These are phyloP conservation scores for Tolypocladium endophyticum DNA, from an alignment of 2,329 filamentous ascomycete species.

Conservation along the genomic window DNA sequence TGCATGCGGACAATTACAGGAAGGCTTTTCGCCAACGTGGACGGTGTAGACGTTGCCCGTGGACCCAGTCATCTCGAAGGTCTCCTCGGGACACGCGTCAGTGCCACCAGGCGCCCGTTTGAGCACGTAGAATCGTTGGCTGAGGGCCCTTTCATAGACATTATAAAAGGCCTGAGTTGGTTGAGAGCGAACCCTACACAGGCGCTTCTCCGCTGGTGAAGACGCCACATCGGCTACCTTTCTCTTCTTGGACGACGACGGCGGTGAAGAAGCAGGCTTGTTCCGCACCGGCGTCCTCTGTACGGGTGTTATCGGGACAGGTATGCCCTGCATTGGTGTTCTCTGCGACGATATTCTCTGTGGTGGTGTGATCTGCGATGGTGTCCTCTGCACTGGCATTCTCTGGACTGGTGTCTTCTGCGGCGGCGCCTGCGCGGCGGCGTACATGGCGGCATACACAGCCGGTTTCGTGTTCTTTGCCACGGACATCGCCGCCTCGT, in stretches of 20 bases:
- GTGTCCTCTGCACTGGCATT: neutral
- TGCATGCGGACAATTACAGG: slow-evolving; percentile 46
- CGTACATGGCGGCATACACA: neutral
- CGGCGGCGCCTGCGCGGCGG: neutral
- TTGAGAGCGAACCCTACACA: slow-evolving; percentile 20
- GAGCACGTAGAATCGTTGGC: slow-evolving; percentile 37
- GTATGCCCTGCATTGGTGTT: neutral
- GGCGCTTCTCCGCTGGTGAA: slow-evolving; percentile 20
- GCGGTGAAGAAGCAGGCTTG: neutral
- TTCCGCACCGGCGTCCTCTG: neutral
- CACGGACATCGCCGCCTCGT: neutral
- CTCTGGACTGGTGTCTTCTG: neutral
- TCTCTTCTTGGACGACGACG: slow-evolving; percentile 9
- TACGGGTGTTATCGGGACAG: neutral
- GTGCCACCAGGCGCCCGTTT: slow-evolving; percentile 24
- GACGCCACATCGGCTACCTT: neutral
- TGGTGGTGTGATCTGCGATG: neutral
- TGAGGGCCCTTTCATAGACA: slow-evolving; percentile 27
- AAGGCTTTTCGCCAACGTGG: slow-evolving; percentile 36
- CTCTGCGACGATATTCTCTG: neutral
- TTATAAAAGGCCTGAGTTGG: slow-evolving; percentile 23
- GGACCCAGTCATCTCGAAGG: slow-evolving; percentile 48
- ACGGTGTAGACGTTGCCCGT: slow-evolving; percentile 58
- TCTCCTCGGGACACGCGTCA: slow-evolving; percentile 33
- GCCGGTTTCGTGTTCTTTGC: neutral